These are phyloP conservation scores for Parietichytrium sp. DNA, from an alignment of 108 stramenopile species.

Conservation along the genomic window DNA sequence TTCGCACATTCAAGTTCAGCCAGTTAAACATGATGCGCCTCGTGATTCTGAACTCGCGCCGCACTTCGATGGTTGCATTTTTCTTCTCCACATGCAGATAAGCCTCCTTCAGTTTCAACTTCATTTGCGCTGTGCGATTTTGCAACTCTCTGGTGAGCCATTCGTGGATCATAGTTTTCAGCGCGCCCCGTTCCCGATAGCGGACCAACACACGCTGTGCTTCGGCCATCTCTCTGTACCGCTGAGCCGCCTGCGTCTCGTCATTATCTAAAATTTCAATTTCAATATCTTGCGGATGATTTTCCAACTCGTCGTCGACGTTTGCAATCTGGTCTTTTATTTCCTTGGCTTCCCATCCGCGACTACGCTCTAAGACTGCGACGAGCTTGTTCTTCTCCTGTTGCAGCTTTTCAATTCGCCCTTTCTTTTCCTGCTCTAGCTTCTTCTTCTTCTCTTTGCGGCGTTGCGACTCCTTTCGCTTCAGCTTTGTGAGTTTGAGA, in stretches of 20 bases:
- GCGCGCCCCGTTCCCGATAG: background rate
- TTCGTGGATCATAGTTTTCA: background rate
- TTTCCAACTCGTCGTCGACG: conserved; percentile 15
- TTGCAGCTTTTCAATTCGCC: background rate
- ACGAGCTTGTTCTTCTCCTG: background rate
- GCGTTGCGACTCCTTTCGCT: background rate
- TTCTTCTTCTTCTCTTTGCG: background rate
- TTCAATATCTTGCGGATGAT: background rate
- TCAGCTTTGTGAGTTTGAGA: background rate
- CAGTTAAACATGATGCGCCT: conserved; percentile 31
- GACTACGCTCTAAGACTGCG: background rate
- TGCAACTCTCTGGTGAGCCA: background rate
- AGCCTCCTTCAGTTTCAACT: background rate
- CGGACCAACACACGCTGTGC: background rate
- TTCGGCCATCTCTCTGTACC: background rate
- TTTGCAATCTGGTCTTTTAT: background rate
- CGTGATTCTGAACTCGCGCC: background rate
- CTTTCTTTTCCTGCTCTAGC: background rate
- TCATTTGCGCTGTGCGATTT: background rate
- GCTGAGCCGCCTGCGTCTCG: background rate
- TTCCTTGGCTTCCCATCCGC: conserved; percentile 25
- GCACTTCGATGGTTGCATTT: background rate
- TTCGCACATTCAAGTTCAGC: conserved; percentile 2
- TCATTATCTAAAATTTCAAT: background rate
- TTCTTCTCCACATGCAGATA: background rate